Evolutionary conservation across 345 rosid genomes (phyloP).

Genomic region (Camelina sativa): DNA sequence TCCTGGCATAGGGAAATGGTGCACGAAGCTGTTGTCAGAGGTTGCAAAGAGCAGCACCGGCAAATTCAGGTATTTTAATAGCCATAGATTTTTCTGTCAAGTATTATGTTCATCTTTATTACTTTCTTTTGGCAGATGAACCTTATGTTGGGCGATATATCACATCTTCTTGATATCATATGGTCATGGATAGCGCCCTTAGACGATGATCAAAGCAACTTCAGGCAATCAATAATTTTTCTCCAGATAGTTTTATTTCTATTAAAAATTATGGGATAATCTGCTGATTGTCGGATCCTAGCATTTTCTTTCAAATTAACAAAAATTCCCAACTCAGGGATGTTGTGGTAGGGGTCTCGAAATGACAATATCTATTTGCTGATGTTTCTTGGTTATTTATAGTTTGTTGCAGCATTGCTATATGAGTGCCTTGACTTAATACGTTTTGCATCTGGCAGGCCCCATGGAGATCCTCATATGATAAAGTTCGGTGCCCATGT

Average conservation of each 20-base stretch:
- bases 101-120: conserved; percentile 35
- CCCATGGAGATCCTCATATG: conserved; percentile 97
- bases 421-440: conserved; percentile 34
- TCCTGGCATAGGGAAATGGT: conserved; percentile 72
- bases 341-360: conserved; percentile 21
- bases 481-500: conserved; percentile 94
- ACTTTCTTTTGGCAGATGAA: conserved; percentile 68
- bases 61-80: conserved; percentile 74
- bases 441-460: conserved; percentile 59
- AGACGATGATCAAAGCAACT: conserved; percentile 76
- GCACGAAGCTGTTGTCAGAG: conserved; percentile 81
- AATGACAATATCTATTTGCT: conserved; percentile 3
- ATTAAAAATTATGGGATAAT: conserved; percentile 3
- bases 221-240: conserved; percentile 59
- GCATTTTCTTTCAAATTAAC: conserved; percentile 12
- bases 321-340: conserved; percentile 3
- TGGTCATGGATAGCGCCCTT: conserved; percentile 98
- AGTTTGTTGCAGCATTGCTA: conserved; percentile 8
- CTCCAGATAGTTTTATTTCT: conserved; percentile 18
- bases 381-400: conserved; percentile 2
- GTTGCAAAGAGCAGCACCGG: conserved; percentile 96
- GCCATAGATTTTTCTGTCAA: conserved; percentile 11
- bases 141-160: conserved; percentile 91
- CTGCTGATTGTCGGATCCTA: not conserved
- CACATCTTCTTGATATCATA: conserved; percentile 83